Evolutionary conservation across 768 basidiomycete species (phyloP), one percentile per base, ranked within the genome.

Genomic region (Tephrocybe sp.): DNA sequence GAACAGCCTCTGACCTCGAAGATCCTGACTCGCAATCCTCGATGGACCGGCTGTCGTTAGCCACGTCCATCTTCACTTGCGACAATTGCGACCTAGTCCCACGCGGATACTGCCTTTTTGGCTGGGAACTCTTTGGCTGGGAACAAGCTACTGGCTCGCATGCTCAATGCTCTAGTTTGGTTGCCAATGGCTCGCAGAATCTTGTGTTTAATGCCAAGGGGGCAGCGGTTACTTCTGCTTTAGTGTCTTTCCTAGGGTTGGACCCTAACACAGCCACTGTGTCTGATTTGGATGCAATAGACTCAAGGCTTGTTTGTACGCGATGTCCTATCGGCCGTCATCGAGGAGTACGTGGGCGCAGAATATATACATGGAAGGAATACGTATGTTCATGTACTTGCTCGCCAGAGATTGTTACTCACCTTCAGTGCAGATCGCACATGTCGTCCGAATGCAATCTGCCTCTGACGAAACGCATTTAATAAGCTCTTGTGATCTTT

Each of bases 401-500:
- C 12, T 27, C 41, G 3, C 30, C n/a, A 5, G n/a, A n/a, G 5
- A 9, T 16, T 27, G 26, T 4, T 43, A 18, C 13, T 28, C 7
- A 30, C 18, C 19, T 16, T 30, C n/a, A 5, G 6, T 5, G n/a
- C 24, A 43, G 41, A 21, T 43, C 16, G 21, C 41, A 22, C 41
- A 43, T 30, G 41, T 18, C 15, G 9, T 43, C 7, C 41, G 13
- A 22, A 41, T 25, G 22, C 24, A 41, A 26, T 12, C 6, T 7
- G 12, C 12, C 12, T n/a, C 32, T 12, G 44, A 45, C 19, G 8
- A 22, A 25, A 22, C n/a, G 9, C 32, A 36, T 25, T 3, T 18
- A 1, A 39, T n/a, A 13, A 16, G 53, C 50, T 52, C 39, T 9
- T 64, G 61, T 59, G 31, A 52, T 13, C 55, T 64, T 12, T 50